Evolutionary conservation across 345 rosid species (phyloP), one percentile per base, ranked within the genome.

Genomic region (Eucalyptus lansdowneana): DNA sequence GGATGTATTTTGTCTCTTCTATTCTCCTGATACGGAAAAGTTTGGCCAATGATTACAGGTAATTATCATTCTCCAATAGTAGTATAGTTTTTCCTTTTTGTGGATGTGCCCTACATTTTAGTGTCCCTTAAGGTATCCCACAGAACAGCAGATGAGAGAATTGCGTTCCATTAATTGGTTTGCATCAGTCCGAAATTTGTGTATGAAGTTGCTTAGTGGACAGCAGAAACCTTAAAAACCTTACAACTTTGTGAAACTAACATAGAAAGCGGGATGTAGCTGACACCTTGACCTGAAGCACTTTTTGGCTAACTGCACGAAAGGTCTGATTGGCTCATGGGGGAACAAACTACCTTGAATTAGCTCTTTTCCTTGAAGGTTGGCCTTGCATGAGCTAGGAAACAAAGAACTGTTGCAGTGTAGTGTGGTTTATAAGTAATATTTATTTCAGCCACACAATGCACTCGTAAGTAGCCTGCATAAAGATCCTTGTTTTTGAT

Each of bases 1-100:
- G 99, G 91, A 98, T 97, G 99, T 98, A 97, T 90, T 98, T 98
- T 89, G 89, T 98, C 60, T 98, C 99, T 53, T 98, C 99, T 51
- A 98, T 96, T 93, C 99, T 97, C 87, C 92, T 98, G 93, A 98
- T 98, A 92, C 94, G 99, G 90, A 98, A 98, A 95, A 97, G 99
- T 92, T 95, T 98, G 92, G 96, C 97, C 86, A 97, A 90, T 88
- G 97, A 98, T 88, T 97, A 98, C 97, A 95, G 98, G 99, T 98
- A 94, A 76, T 42, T 80, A 53, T 50, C 87, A 45, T 45, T 31
- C 27, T 40, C 88, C 51, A 58, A 50, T 80, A 69, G 9, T 19
- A 76, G 83, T 76, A 40, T 11, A 76, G 86, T 37, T 88, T 45
- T 49, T 49, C 37, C 37, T 42, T n/a, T 86, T 87, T 85, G 42